A percentile compares a stretch with the other conserved stretches of the same genome.
These are phyloP conservation scores for Phytophthora meadii DNA, from an alignment of 352 stramenopile genomes.

Conservation along the genomic window DNA sequence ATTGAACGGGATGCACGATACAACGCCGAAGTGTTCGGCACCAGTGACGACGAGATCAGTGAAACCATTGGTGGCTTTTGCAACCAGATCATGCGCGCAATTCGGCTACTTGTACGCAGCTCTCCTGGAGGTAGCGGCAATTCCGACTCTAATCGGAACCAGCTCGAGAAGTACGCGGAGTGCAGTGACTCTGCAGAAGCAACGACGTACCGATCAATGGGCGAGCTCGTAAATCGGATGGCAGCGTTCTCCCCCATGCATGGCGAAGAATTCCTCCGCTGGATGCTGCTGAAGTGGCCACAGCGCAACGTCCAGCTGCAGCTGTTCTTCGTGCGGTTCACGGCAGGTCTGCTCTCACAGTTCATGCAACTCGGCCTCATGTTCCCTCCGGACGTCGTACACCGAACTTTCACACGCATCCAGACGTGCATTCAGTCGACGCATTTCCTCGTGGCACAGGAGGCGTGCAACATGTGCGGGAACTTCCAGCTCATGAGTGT, in stretches of 20 bases:
- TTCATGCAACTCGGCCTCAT: constrained; percentile 68
- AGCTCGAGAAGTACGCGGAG: constrained; percentile 72
- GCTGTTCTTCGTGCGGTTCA: constrained; percentile 80
- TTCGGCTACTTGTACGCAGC: constrained; percentile 64
- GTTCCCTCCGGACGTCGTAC: constrained; percentile 55
- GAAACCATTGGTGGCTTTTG: constrained; percentile 46
- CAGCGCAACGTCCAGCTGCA: constrained; percentile 76
- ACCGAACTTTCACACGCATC: constrained; percentile 59
- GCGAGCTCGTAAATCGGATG: constrained; percentile 69
- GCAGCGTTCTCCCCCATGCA: constrained; percentile 67
- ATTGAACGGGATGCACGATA: constrained; percentile 50
- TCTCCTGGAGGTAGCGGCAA: constrained; percentile 51
- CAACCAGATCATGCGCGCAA: constrained; percentile 51
- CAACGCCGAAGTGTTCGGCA: constrained; percentile 48
- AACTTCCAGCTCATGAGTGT: constrained; percentile 78
- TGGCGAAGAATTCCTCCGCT: constrained; percentile 65
- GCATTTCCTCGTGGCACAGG: constrained; percentile 78
- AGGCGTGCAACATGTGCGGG: constrained; percentile 66
- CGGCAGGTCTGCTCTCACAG: constrained; percentile 59
- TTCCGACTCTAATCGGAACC: constrained; percentile 55
- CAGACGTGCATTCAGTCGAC: constrained; percentile 62
- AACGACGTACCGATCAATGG: constrained; percentile 66
- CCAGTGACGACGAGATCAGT: constrained; percentile 43
- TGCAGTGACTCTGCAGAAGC: constrained; percentile 69
- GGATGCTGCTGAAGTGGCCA: constrained; percentile 81